Conservation (phyloP, 139 green algal species). For the Closterium sp. region DNA sequence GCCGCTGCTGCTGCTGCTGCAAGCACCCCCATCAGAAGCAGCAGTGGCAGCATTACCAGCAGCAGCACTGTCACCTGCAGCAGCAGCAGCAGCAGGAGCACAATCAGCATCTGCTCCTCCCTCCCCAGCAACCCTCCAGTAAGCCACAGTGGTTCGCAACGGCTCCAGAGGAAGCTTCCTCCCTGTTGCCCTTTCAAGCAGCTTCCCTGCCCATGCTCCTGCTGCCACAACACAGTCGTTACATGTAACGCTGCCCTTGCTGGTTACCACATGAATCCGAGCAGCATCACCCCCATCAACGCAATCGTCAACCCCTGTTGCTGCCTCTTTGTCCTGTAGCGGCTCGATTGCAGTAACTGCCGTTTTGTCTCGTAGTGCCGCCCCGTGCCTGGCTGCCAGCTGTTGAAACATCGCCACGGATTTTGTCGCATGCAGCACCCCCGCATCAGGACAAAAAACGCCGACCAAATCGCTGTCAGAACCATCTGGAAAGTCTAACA, state of each 20-base stretch:
- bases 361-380: conserved; percentile 14
- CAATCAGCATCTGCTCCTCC: neutral
- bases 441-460: conserved; percentile 34
- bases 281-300: too few species aligned
- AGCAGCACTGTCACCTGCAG: neutral
- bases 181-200: neutral
- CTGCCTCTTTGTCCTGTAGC: neutral
- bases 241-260: neutral
- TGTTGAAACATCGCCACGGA: conserved; percentile 42
- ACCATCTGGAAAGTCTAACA: conserved; percentile 18
- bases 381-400: conserved; percentile 31
- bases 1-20: too few species aligned
- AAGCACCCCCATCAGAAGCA: neutral
- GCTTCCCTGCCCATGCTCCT: conserved; percentile 12
- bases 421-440: conserved; percentile 38
- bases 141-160: conserved; percentile 24
- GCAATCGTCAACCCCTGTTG: neutral
- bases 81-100: neutral
- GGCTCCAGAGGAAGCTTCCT: conserved; percentile 6
- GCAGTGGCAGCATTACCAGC: neutral
- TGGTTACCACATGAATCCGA: neutral
- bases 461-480: neutral
- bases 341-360: conserved; percentile 10
- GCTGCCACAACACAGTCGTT: neutral
- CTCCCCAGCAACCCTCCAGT: conserved; percentile 12